These are phyloP conservation scores for Plantago ovata DNA, from an alignment of 257 asterid species.

Conservation along the genomic window DNA sequence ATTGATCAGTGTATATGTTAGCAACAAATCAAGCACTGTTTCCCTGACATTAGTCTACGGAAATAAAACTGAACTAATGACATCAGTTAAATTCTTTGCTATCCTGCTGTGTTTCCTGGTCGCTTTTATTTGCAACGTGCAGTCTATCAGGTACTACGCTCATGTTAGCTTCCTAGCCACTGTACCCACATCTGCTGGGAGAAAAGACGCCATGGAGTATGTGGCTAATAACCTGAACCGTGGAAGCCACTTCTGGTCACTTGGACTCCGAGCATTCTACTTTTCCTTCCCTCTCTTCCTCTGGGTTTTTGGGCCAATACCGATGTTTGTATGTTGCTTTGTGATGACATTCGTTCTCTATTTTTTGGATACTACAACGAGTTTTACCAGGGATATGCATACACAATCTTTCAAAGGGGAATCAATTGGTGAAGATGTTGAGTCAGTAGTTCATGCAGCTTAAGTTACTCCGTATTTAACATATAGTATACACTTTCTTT, in stretches of 20 bases:
- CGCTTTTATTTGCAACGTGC: constrained; percentile 75
- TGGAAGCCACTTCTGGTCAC: constrained; percentile 79
- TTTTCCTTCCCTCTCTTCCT: constrained; percentile 76
- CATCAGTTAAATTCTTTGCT: constrained; percentile 60
- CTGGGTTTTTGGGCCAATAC: constrained; percentile 78
- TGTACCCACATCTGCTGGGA: constrained; percentile 45
- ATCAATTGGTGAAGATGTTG: constrained; percentile 28
- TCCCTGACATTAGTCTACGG: constrained; percentile 40
- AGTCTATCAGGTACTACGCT: constrained; percentile 71
- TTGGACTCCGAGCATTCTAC: constrained; percentile 73
- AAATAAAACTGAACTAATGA: constrained; percentile 32
- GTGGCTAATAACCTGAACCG: constrained; percentile 57
- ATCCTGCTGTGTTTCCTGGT: constrained; percentile 73
- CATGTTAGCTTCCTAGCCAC: constrained; percentile 79
- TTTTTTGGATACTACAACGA: constrained; percentile 70
- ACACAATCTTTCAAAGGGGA: constrained; percentile 32
- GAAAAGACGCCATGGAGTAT: constrained; percentile 53
- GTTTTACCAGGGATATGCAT: constrained; percentile 51
- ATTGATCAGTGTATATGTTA: constrained; percentile 71
- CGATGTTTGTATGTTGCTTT: constrained; percentile 66
- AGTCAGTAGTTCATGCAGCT: constrained; percentile 24
- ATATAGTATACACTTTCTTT: no score
- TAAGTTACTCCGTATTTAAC: constrained; percentile 4
- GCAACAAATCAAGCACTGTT: constrained; percentile 48
- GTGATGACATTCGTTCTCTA: constrained; percentile 49